Evolutionary conservation across 2,329 filamentous ascomycete species (phyloP), one percentile per base, ranked within the genome.

Genomic region (Fusarium bulbicola): DNA sequence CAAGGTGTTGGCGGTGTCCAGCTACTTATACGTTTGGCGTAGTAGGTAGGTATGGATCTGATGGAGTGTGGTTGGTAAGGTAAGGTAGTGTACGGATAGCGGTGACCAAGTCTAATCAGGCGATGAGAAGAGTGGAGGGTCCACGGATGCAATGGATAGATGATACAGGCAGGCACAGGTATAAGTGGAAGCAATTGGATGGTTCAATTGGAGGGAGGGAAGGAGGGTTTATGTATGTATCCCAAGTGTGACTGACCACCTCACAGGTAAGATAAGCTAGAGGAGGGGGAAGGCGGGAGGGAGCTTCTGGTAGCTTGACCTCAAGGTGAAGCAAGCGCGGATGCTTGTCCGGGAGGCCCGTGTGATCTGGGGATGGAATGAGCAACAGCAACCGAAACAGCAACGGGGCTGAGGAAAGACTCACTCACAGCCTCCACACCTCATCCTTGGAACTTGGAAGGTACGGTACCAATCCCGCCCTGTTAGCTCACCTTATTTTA

Each of bases 161-260:
- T 45, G 56, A 39, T 28, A 54, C 34, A 40, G 20, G 50, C 39
- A 68, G 42, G 32, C 39, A 49, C 10, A 66, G 28, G 46, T 69
- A 57, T 52, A 72, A 57, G 59, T 74, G 56, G 57, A 36, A 74
- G 58, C 42, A 57, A 43, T 28, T 26, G 30, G n/a, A 45, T 36
- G 26, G 50, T 24, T 74, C 65, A 67, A 63, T 64, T 59, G 47
- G 42, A 52, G 54, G 61, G 53, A 61, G 59, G 68, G 69, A 36
- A 63, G 40, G 53, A 46, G 54, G 60, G 49, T 73, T 74, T 73
- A 74, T 73, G 62, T 71, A 73, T 57, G 62, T 67, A 73, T 62
- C 21, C 49, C 42, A 45, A 28, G 34, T 54, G 40, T 63, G 56
- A 70, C 56, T 28, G 57, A 65, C 60, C 60, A 67, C 45, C 57